A percentile compares a stretch with the other conserved stretches of the same genome.
Evolutionary conservation across 371 early-diverging fungal species (phyloP).

Genomic region (Apophysomyces trapeziformis): DNA sequence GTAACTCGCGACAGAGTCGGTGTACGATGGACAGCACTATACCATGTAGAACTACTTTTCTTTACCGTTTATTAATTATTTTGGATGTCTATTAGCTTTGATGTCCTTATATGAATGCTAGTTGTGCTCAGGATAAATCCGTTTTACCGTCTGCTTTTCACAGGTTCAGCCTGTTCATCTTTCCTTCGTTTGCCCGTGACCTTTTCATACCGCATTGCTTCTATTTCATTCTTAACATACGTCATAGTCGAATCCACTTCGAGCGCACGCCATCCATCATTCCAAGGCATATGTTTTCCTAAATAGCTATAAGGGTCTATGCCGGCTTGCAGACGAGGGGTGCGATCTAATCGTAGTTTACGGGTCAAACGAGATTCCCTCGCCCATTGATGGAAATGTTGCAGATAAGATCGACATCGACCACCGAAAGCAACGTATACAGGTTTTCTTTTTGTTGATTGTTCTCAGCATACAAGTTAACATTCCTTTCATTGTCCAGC

Average conservation of each 20-base stretch:
- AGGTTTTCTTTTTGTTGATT: constrained; percentile 34
- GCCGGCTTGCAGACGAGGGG: constrained; percentile 5
- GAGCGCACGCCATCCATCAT: constrained; percentile 29
- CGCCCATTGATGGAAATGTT: constrained; percentile 47
- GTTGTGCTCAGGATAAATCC: no score
- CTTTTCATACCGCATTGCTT: constrained; percentile 29
- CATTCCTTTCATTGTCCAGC: neutral
- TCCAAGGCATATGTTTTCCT: constrained; percentile 42
- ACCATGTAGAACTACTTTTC: no score
- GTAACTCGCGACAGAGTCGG: no score
- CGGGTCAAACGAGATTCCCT: constrained; percentile 39
- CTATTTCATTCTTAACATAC: constrained; percentile 32
- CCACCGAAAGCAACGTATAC: constrained; percentile 48
- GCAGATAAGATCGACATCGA: constrained; percentile 39
- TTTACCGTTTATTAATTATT: no score
- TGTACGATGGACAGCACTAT: no score
- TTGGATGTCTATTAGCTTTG: no score
- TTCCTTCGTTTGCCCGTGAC: constrained; percentile 41
- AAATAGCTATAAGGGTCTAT: constrained; percentile 46
- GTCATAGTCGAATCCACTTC: constrained; percentile 32
- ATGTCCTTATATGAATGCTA: no score
- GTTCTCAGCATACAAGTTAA: neutral
- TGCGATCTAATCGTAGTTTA: constrained; percentile 38
- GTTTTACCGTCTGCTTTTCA: no score
- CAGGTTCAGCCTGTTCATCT: neutral